phyloP scores from a whole-genome alignment of 257 asterid species.

The Solanum tarijense region DNA sequence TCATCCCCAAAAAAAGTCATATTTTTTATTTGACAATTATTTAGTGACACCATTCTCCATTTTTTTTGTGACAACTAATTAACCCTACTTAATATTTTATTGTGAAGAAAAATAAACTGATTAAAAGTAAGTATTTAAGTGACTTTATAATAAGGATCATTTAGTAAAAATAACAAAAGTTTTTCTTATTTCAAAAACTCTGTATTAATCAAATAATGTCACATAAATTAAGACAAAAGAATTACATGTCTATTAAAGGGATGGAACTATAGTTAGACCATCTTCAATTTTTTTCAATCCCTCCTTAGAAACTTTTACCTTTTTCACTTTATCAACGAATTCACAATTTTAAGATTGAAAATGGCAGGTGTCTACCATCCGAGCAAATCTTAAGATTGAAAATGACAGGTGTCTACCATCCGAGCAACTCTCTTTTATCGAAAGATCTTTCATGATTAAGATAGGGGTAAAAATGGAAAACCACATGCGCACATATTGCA shows the following conservation, averaged over 20 bases:
- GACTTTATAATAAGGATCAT: not conserved
- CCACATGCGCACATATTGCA: not conserved
- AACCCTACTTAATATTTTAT: no score
- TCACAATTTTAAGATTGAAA: not conserved
- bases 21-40: not conserved
- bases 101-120: not conserved
- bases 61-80: no score
- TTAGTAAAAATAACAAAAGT: not conserved
- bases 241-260: no score
- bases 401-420: not conserved
- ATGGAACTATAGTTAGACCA: not conserved
- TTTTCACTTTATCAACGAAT: not conserved
- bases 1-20: not conserved
- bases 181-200: not conserved
- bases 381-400: not conserved
- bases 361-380: accelerated
- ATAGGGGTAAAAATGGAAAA: not conserved
- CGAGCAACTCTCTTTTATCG: no score
- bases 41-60: not conserved
- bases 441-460: not conserved
- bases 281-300: no score
- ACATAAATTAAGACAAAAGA: no score
- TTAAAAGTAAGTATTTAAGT: no score
- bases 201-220: no score
- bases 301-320: not conserved